Conservation (phyloP, 148 eudicot species). For the Rhododendron vialii region DNA sequence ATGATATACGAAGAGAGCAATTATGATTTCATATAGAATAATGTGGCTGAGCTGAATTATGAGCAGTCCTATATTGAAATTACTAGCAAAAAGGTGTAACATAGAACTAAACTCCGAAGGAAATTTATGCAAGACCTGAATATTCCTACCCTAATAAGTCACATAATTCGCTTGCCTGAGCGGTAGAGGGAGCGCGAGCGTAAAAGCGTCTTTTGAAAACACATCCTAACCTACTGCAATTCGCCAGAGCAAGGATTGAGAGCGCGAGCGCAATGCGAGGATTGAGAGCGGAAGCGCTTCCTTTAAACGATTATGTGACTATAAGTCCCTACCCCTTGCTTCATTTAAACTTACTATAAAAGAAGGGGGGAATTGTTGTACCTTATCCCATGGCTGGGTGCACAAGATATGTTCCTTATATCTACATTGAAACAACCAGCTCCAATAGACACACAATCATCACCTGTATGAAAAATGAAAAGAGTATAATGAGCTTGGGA, state of each 20-base stretch:
- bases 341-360: too few relatives aligned
- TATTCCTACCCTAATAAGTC: neutral
- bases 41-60: neutral
- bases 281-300: too few relatives aligned
- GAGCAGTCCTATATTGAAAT: neutral
- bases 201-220: too few relatives aligned
- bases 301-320: too few relatives aligned
- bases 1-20: neutral
- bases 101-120: neutral
- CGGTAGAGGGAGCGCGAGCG: too few relatives aligned
- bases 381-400: constrained; percentile 96
- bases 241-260: too few relatives aligned
- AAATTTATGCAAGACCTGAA: neutral
- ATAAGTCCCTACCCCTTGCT: neutral
- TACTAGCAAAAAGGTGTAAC: neutral
- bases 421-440: constrained; percentile 75
- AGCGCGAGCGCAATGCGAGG: too few relatives aligned
- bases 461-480: constrained; percentile 38
- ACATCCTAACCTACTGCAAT: too few relatives aligned
- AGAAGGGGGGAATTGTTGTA: constrained; percentile 1
- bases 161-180: too few relatives aligned
- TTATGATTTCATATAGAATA: too few relatives aligned
- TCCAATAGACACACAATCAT: constrained; percentile 92
- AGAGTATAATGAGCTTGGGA: neutral
- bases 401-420: constrained; percentile 80